These are phyloP conservation scores for Phytophthora rubi DNA, from an alignment of 352 stramenopile species.

Conservation along the genomic window DNA sequence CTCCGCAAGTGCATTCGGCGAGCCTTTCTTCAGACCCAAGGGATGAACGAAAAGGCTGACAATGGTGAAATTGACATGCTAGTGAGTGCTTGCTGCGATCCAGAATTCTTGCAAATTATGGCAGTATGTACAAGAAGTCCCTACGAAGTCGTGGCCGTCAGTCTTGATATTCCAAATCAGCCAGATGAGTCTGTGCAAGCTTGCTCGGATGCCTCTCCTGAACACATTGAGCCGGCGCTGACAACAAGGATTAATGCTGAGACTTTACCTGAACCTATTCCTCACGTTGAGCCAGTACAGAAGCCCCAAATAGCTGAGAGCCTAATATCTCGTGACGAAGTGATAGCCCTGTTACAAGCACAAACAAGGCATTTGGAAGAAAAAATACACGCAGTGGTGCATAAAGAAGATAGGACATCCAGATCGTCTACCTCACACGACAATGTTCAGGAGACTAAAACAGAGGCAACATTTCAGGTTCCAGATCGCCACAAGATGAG, in stretches of 20 bases:
- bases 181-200: not conserved
- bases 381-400: conserved; percentile 21
- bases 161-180: not conserved
- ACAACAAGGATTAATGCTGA: not conserved
- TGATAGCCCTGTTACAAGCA: conserved; percentile 29
- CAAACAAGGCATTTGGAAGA: conserved; percentile 33
- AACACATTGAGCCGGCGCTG: not conserved
- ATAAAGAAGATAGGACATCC: conserved; percentile 2
- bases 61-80: conserved; percentile 24
- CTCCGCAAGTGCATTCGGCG: conserved; percentile 31
- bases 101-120: conserved; percentile 29
- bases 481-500: not conserved
- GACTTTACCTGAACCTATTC: not conserved
- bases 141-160: not conserved
- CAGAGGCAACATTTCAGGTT: not conserved
- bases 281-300: not conserved
- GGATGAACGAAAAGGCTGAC: conserved; percentile 1
- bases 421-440: not conserved
- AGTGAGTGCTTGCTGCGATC: conserved; percentile 26
- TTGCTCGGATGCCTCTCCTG: not conserved
- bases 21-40: conserved; percentile 11
- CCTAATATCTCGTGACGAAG: conserved; percentile 37
- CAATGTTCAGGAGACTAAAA: not conserved
- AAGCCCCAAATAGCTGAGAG: conserved; percentile 8
- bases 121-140: conserved; percentile 15